phyloP scores from a whole-genome alignment of 2,329 filamentous ascomycete species.

The Talaromyces albobiverticillius region DNA sequence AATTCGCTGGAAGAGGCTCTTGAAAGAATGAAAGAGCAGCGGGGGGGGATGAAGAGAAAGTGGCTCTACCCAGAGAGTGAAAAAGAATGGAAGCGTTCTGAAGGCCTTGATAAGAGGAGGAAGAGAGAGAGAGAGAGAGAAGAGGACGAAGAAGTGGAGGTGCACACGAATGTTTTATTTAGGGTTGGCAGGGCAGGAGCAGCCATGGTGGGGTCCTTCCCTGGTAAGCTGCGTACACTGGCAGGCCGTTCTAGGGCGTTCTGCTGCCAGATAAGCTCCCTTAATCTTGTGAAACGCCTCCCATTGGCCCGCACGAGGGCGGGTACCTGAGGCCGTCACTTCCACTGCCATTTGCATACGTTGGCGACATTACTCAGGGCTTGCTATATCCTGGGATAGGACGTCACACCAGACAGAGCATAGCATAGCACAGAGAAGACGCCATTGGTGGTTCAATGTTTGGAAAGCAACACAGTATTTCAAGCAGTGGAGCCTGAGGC shows the following conservation, averaged over 20 bases:
- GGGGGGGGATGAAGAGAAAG: conserved; percentile 3
- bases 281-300: not conserved
- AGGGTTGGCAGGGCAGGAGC: conserved; percentile 8
- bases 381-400: too few species aligned
- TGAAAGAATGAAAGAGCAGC: conserved; percentile 17
- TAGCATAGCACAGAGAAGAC: too few species aligned
- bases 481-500: too few species aligned
- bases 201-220: conserved; percentile 1
- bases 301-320: not conserved
- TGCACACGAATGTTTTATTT: not conserved
- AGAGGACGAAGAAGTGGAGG: not conserved
- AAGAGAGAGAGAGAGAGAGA: conserved; percentile 3
- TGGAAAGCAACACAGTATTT: too few species aligned
- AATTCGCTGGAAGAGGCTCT: conserved; percentile 14
- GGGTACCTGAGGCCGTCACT: too few species aligned
- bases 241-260: too few species aligned
- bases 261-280: not conserved
- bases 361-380: too few species aligned
- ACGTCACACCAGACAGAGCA: too few species aligned
- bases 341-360: too few species aligned
- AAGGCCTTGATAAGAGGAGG: conserved; percentile 7
- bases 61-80: conserved; percentile 15
- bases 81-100: conserved; percentile 7
- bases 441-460: too few species aligned
- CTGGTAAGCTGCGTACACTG: not conserved